Conservation (phyloP, 805 yeast genomes). For the Brettanomyces bruxellensis region DNA sequence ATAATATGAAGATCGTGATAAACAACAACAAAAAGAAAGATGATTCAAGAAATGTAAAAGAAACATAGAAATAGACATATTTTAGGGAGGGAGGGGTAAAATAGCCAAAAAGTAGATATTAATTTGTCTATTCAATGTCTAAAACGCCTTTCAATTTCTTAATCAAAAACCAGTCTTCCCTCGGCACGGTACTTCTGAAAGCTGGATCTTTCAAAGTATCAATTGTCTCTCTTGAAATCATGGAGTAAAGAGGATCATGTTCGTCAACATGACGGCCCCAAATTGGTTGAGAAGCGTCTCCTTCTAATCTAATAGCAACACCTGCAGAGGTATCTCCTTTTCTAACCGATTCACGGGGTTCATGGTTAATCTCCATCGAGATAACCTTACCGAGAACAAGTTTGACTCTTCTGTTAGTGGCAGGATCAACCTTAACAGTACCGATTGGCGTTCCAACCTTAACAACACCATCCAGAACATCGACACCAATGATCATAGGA, state of each 20-base stretch:
- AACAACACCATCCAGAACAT: slow-evolving; percentile 83
- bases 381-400: slow-evolving; percentile 79
- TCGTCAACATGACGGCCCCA: slow-evolving; percentile 99
- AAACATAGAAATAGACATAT: too few relatives aligned
- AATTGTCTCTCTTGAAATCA: slow-evolving; percentile 80
- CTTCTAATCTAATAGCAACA: slow-evolving; percentile 96
- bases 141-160: slow-evolving; percentile 82
- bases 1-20: too few relatives aligned
- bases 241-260: slow-evolving; percentile 81
- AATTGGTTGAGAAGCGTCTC: slow-evolving; percentile 86
- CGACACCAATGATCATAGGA: slow-evolving; percentile 99
- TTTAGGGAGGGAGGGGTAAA: too few relatives aligned
- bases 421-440: slow-evolving; percentile 84
- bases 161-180: slow-evolving; percentile 93
- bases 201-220: slow-evolving; percentile 98
- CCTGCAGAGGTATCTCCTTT: slow-evolving; percentile 97
- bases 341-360: slow-evolving; percentile 66
- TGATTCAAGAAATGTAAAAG: too few relatives aligned
- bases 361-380: slow-evolving; percentile 95
- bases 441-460: slow-evolving; percentile 93
- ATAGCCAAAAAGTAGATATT: not conserved
- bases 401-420: slow-evolving; percentile 62
- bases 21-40: too few relatives aligned
- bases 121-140: slow-evolving; percentile 44
- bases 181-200: slow-evolving; percentile 85